Conservation (phyloP, 1,284 basidiomycete species). For the Moesziomyces globuligerus region DNA sequence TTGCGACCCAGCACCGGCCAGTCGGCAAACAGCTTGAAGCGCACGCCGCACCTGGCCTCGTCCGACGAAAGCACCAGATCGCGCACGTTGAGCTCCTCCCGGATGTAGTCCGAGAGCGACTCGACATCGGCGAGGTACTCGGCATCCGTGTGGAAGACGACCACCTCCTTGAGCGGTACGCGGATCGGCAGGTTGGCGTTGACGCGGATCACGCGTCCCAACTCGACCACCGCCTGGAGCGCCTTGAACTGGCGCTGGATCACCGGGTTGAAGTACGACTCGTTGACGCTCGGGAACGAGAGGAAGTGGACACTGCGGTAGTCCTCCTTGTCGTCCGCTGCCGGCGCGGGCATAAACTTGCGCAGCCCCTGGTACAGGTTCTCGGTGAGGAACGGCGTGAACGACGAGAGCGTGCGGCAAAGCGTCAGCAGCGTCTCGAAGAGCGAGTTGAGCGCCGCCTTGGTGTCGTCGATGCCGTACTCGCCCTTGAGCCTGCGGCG, state of each 20-base stretch:
- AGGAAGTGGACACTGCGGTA: slow-evolving; percentile 95
- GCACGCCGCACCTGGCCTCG: slow-evolving; percentile 85
- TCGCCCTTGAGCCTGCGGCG: slow-evolving; percentile 94
- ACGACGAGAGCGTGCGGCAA: slow-evolving; percentile 95
- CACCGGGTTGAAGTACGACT: slow-evolving; percentile 94
- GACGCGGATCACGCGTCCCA: slow-evolving; percentile 89
- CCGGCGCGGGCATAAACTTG: slow-evolving; percentile 73
- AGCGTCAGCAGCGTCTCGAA: slow-evolving; percentile 95
- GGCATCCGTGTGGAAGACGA: slow-evolving; percentile 90
- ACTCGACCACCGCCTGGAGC: slow-evolving; percentile 93
- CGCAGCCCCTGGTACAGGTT: slow-evolving; percentile 93
- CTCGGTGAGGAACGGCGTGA: slow-evolving; percentile 97
- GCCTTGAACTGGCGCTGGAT: slow-evolving; percentile 95
- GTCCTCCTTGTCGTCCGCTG: slow-evolving; percentile 74
- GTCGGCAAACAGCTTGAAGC: slow-evolving; percentile 91
- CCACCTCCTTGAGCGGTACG: slow-evolving; percentile 88
- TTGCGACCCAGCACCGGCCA: slow-evolving; percentile 95
- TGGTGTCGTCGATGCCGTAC: slow-evolving; percentile 87
- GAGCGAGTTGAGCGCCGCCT: slow-evolving; percentile 89
- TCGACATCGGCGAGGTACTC: slow-evolving; percentile 87
- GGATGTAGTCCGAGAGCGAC: slow-evolving; percentile 86
- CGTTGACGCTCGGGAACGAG: slow-evolving; percentile 89
- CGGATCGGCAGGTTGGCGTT: slow-evolving; percentile 76
- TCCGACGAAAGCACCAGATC: slow-evolving; percentile 88
- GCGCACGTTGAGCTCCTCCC: slow-evolving; percentile 94